Evolutionary conservation across 106 monocot species (phyloP).

Genomic region (Chionographis japonica): DNA sequence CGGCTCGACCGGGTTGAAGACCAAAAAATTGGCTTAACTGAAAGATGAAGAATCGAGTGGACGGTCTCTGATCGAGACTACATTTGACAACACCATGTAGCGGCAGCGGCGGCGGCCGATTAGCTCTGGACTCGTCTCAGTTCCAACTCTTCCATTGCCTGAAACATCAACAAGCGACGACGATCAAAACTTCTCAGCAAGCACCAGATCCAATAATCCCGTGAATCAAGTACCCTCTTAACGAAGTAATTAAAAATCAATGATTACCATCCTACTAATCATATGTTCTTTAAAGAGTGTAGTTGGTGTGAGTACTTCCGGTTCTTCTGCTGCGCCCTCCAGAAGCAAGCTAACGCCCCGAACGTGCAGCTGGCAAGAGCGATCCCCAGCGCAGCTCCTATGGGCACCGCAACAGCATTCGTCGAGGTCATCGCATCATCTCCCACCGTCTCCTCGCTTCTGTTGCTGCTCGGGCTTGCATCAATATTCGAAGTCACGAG

Average conservation of each 20-base stretch:
- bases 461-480: conserved; percentile 6
- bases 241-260: neutral
- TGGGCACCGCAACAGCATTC: conserved; percentile 67
- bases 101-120: neutral
- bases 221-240: neutral
- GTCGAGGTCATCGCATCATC: conserved; percentile 38
- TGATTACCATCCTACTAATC: conserved; percentile 59
- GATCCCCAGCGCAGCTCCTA: conserved; percentile 86
- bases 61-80: too few species aligned
- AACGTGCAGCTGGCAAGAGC: conserved; percentile 90
- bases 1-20: too few species aligned
- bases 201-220: neutral
- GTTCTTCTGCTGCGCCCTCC: conserved; percentile 95
- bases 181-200: neutral
- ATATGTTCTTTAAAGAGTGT: conserved; percentile 97
- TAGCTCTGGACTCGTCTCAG: conserved; percentile 9
- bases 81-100: too few species aligned
- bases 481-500: conserved; percentile 49
- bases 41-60: too few species aligned
- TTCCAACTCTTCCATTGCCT: conserved; percentile 35
- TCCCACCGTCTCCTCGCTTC: conserved; percentile 7
- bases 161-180: neutral
- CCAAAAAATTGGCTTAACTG: too few species aligned
- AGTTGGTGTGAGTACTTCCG: conserved; percentile 97
- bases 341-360: conserved; percentile 89